Evolutionary conservation across 2,329 filamentous ascomycete genomes (phyloP), one percentile per base, ranked within the genome.

Genomic region (Phoma sp.): DNA sequence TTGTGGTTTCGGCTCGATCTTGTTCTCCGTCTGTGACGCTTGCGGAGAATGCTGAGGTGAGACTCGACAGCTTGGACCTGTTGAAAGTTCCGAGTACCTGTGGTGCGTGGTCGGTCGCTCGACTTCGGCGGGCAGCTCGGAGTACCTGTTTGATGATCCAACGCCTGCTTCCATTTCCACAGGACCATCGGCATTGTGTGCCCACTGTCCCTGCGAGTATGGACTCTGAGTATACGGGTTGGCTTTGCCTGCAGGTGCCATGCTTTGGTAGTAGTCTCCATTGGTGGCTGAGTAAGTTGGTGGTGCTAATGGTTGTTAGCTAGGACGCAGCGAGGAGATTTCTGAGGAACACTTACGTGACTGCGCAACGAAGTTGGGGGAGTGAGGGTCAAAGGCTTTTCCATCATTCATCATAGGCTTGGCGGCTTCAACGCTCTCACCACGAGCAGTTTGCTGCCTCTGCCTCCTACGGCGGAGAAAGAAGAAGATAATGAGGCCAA

Each of bases 401-500:
- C 61, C 29, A 13, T 37, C 58, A 6, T 60, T 53, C 54, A 61
- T 62, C 53, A 57, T 62, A 5, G 59, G 58, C 1, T 57, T 55
- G 5, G 41, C 52, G 18, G 38, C 46, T 7, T 50, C 52, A 6
- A 33, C 13, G 11, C 32, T 42, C 10, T 47, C 47, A 25, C 30
- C 29, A 14, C 22, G 42, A 27, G 24, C 18, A 10, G 37, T 41
- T 14, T 47, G 33, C 32, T 41, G 41, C 18, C 13, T 38, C 7
- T 46, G 65, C 33, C 58, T 59, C 48, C 54, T 61, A 18, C 62
- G 65, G 25, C 63, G 65, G 29, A 63, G 57, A 14, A 68, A 46
- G 37, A 64, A 60, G 50, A 68, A 67, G 29, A 67, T 54, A 3
- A 71, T 24, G 2, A 65, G 23, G n/a, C 60, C 62, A 18, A 70